Evolutionary conservation across 768 basidiomycete species (phyloP).

Genomic region (Russula vinacea): DNA sequence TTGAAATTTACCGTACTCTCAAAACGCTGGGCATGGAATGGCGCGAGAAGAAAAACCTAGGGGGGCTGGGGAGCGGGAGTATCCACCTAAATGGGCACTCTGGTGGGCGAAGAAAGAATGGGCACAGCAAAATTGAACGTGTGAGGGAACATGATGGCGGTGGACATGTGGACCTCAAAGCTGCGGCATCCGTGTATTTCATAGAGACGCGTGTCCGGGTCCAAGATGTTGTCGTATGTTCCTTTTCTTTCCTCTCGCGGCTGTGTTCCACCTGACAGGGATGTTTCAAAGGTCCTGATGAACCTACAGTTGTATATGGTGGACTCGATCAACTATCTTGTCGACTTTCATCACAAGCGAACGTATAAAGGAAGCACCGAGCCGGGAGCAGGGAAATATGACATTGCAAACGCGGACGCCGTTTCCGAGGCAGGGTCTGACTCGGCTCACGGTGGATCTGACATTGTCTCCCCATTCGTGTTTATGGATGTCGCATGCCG

Average conservation of each 20-base stretch:
- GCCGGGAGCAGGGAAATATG: slow-evolving; percentile 66
- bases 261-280: slow-evolving; percentile 10
- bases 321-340: slow-evolving; percentile 92
- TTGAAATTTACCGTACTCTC: slow-evolving; percentile 94
- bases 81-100: slow-evolving; percentile 16
- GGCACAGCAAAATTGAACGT: slow-evolving; percentile 53
- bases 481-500: slow-evolving; percentile 96
- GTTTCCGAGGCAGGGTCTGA: slow-evolving; percentile 56
- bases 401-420: slow-evolving; percentile 54
- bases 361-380: slow-evolving; percentile 77
- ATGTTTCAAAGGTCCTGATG: slow-evolving; percentile 75
- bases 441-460: slow-evolving; percentile 53
- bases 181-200: slow-evolving; percentile 79
- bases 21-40: slow-evolving; percentile 94
- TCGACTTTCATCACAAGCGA: slow-evolving; percentile 97
- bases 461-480: slow-evolving; percentile 81
- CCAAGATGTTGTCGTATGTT: slow-evolving; percentile 84
- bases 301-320: slow-evolving; percentile 97
- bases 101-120: slow-evolving; percentile 36
- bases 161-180: slow-evolving; percentile 56
- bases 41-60: slow-evolving; percentile 84
- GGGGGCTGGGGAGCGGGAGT: slow-evolving; percentile 59
- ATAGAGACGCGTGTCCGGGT: slow-evolving; percentile 91
- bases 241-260: slow-evolving; percentile 22
- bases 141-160: slow-evolving; percentile 58